A percentile compares a stretch with the other conserved stretches of the same genome.
Evolutionary conservation across 352 stramenopile genomes (phyloP).

Genomic region (Pythium phragmitis): DNA sequence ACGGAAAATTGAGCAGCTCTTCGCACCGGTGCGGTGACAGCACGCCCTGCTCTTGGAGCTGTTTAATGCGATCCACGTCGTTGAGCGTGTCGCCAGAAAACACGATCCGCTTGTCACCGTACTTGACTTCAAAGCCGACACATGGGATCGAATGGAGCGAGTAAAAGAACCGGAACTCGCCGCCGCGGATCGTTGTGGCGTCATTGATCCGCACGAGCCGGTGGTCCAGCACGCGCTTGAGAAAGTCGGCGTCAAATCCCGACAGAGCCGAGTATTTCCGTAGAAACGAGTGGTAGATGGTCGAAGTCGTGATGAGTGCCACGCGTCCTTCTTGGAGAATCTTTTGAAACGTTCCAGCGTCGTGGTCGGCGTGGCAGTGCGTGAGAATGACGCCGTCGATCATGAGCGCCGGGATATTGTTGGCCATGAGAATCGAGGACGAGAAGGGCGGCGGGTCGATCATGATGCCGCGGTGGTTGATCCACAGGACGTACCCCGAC

Average conservation of each 20-base stretch:
- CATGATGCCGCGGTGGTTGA: conserved; percentile 96
- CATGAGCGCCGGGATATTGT: conserved; percentile 89
- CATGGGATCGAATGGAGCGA: conserved; percentile 96
- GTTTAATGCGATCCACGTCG: conserved; percentile 88
- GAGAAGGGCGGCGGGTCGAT: conserved; percentile 95
- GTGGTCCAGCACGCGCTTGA: conserved; percentile 92
- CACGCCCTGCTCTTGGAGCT: conserved; percentile 82
- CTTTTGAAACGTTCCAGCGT: conserved; percentile 96
- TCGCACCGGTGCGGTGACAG: conserved; percentile 83
- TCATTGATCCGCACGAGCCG: conserved; percentile 92
- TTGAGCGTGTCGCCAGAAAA: conserved; percentile 97
- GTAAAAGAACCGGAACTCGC: conserved; percentile 96
- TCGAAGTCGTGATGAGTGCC: conserved; percentile 94
- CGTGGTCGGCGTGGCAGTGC: conserved; percentile 96
- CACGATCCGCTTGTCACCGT: conserved; percentile 93
- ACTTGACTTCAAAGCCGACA: conserved; percentile 93
- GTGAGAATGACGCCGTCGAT: conserved; percentile 97
- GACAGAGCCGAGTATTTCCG: conserved; percentile 95
- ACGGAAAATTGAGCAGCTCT: conserved; percentile 92
- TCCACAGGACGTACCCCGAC: conserved; percentile 96
- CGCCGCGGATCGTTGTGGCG: conserved; percentile 92
- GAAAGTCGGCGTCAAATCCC: conserved; percentile 87
- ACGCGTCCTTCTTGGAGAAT: conserved; percentile 94
- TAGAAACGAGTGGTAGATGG: conserved; percentile 96
- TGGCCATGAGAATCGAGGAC: conserved; percentile 79